Evolutionary conservation across 177 flowering plant species (phyloP).

Genomic region (Tripterygium wilfordii): DNA sequence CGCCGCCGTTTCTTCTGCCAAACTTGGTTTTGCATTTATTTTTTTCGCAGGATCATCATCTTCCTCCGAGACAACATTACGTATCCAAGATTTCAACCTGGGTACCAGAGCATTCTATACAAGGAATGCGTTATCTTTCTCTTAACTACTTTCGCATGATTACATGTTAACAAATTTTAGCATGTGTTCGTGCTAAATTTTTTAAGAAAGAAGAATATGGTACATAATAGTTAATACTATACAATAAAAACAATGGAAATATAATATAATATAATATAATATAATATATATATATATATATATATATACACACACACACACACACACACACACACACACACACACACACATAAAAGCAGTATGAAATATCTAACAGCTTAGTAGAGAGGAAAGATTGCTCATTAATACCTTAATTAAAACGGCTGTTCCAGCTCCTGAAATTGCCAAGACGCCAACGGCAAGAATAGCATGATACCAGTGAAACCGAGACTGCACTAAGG

Average conservation of each 20-base stretch:
- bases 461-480: slow-evolving; percentile 81
- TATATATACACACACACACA: too few relatives aligned
- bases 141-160: too few relatives aligned
- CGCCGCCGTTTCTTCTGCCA: slow-evolving; percentile 83
- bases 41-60: slow-evolving; percentile 42
- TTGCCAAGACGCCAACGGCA: slow-evolving; percentile 78
- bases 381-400: neutral
- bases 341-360: too few relatives aligned
- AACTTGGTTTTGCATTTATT: slow-evolving; percentile 42
- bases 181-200: too few relatives aligned
- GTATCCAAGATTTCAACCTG: slow-evolving; percentile 87
- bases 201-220: too few relatives aligned
- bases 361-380: too few relatives aligned
- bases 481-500: slow-evolving; percentile 33
- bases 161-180: too few relatives aligned
- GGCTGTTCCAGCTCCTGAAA: slow-evolving; percentile 88
- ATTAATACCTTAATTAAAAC: slow-evolving; percentile 66
- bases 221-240: neutral
- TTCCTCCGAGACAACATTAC: slow-evolving; percentile 69
- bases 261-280: too few relatives aligned
- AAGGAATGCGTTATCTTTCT: slow-evolving; percentile 4
- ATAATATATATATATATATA: too few relatives aligned
- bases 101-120: slow-evolving; percentile 73
- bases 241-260: too few relatives aligned
- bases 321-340: too few relatives aligned